phyloP scores from a whole-genome alignment of 2,329 filamentous ascomycete species.

The Xylariaceae sp. region DNA sequence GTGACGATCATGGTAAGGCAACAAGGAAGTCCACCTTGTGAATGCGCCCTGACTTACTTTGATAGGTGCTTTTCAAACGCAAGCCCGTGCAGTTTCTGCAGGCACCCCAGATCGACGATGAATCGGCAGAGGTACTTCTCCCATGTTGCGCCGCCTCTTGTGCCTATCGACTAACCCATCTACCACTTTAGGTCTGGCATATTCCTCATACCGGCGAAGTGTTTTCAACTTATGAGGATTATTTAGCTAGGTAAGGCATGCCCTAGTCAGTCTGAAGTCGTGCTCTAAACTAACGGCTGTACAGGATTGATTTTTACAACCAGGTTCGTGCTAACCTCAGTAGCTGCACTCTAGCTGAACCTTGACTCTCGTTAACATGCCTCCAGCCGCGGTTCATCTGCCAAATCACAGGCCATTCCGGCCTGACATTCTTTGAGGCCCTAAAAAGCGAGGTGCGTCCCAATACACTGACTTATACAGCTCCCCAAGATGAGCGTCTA shows the following conservation, averaged over 20 bases:
- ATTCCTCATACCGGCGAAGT: slow-evolving; percentile 90
- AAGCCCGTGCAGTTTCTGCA: slow-evolving; percentile 89
- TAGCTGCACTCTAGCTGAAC: not conserved
- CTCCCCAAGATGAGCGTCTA: slow-evolving; percentile 28
- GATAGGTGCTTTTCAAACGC: slow-evolving; percentile 90
- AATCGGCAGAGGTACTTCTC: slow-evolving; percentile 75
- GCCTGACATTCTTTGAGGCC: slow-evolving; percentile 90
- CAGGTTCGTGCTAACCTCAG: slow-evolving; percentile 64
- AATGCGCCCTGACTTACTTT: slow-evolving; percentile 29
- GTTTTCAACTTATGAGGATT: slow-evolving; percentile 87
- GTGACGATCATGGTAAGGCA: slow-evolving; percentile 36
- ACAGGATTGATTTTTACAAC: slow-evolving; percentile 90
- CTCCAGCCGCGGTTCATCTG: slow-evolving; percentile 86
- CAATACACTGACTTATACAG: not conserved
- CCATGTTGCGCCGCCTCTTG: slow-evolving; percentile 8
- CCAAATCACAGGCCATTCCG: slow-evolving; percentile 92
- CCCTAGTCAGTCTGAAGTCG: not conserved
- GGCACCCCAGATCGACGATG: slow-evolving; percentile 75
- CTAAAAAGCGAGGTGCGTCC: slow-evolving; percentile 83
- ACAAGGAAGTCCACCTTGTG: not conserved
- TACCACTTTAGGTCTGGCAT: slow-evolving; percentile 77
- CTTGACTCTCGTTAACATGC: slow-evolving; percentile 25
- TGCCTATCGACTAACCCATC: slow-evolving; percentile 29
- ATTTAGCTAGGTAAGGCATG: slow-evolving; percentile 76
- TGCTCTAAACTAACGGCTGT: slow-evolving; percentile 41